phyloP scores from a whole-genome alignment of 768 basidiomycete species.

The Arthromyces matolae region DNA sequence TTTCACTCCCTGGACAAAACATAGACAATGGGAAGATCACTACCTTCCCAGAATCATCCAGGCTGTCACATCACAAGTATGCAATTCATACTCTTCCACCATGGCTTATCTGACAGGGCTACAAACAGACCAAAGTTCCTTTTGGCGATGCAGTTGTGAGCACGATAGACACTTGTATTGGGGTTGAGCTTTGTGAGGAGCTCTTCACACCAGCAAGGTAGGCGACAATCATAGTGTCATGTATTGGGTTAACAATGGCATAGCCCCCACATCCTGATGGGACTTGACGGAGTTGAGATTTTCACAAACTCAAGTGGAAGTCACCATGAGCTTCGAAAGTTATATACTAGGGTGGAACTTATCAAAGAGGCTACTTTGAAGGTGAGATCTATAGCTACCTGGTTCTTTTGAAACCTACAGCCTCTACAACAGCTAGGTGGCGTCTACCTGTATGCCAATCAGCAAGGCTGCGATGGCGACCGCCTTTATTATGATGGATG shows the following conservation, averaged over 20 bases:
- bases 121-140: conserved; percentile 72
- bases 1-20: conserved; percentile 95
- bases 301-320: conserved; percentile 98
- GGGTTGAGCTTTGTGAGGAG: conserved; percentile 96
- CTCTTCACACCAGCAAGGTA: conserved; percentile 95
- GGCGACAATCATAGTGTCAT: conserved; percentile 30
- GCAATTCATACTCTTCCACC: not conserved
- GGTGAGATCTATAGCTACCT: conserved; percentile 36
- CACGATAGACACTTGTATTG: conserved; percentile 93
- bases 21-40: conserved; percentile 86
- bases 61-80: conserved; percentile 83
- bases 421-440: conserved; percentile 76
- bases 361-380: conserved; percentile 97
- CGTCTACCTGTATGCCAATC: conserved; percentile 96
- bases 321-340: conserved; percentile 97
- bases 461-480: conserved; percentile 98
- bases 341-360: conserved; percentile 85
- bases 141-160: conserved; percentile 96
- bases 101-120: conserved; percentile 1
- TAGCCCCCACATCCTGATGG: conserved; percentile 98
- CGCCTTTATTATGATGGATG: conserved; percentile 98
- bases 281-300: conserved; percentile 96
- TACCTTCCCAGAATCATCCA: conserved; percentile 88
- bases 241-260: not conserved
- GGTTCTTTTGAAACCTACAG: not conserved